phyloP scores from a whole-genome alignment of 1,284 basidiomycete genomes.

The Hypsizygus ulmarius region DNA sequence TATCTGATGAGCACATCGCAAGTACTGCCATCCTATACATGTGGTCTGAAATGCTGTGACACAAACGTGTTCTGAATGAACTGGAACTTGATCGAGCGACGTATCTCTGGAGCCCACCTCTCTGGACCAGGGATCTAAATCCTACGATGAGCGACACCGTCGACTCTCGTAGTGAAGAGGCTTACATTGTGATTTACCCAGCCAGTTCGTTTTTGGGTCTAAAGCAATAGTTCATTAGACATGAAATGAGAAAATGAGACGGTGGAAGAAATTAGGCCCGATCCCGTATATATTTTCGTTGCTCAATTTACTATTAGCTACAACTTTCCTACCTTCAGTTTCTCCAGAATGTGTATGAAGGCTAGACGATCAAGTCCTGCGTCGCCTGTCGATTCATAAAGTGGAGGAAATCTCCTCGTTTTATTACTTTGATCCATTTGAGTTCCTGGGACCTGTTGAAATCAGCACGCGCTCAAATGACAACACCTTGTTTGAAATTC shows the following conservation, averaged over 20 bases:
- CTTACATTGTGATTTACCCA: slow-evolving; percentile 84
- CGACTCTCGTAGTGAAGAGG: slow-evolving; percentile 1
- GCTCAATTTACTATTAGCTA: neutral
- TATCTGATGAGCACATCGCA: slow-evolving; percentile 78
- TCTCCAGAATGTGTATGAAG: slow-evolving; percentile 86
- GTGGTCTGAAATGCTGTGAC: slow-evolving; percentile 85
- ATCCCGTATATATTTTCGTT: too few relatives aligned
- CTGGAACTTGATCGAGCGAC: neutral
- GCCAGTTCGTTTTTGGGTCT: slow-evolving; percentile 94
- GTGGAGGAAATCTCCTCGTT: slow-evolving; percentile 49
- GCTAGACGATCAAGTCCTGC: slow-evolving; percentile 69
- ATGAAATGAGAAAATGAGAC: neutral
- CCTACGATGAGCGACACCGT: neutral
- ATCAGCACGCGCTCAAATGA: neutral
- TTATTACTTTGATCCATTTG: neutral
- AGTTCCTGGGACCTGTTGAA: neutral
- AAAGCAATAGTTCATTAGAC: neutral
- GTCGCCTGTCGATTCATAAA: slow-evolving; percentile 58
- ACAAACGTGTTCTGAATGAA: neutral
- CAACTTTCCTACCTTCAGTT: slow-evolving; percentile 65
- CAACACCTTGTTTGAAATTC: too few relatives aligned
- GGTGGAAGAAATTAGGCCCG: too few relatives aligned
- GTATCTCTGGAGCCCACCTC: slow-evolving; percentile 47
- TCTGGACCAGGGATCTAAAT: slow-evolving; percentile 73
- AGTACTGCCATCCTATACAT: slow-evolving; percentile 98